A percentile compares a stretch with the other conserved stretches of the same genome.
Evolutionary conservation across 2,329 filamentous ascomycete genomes (phyloP).

Genomic region (Camillea tinctor): DNA sequence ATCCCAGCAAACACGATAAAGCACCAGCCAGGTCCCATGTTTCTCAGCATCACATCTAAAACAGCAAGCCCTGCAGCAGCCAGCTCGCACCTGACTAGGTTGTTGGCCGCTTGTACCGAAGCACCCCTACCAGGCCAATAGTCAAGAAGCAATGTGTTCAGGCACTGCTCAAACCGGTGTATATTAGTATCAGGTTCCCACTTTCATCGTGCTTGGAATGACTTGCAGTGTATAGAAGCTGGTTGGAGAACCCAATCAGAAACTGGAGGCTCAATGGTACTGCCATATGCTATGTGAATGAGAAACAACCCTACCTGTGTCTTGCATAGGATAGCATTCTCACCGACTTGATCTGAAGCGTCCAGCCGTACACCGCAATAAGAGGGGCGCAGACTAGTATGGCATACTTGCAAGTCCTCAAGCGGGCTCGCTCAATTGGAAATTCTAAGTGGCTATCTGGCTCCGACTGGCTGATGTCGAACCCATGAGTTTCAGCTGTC

Average conservation of each 20-base stretch:
- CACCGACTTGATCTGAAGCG: conserved; percentile 4
- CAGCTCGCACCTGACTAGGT: conserved; percentile 17
- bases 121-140: conserved; percentile 4
- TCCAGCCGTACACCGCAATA: conserved; percentile 12
- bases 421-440: conserved; percentile 9
- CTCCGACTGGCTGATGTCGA: not conserved
- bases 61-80: conserved; percentile 14
- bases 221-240: conserved; percentile 10
- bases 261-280: conserved; percentile 14
- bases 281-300: conserved; percentile 12
- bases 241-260: conserved; percentile 14
- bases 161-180: not conserved
- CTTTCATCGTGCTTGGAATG: not conserved
- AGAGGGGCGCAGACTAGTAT: conserved; percentile 6
- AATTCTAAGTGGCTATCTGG: conserved; percentile 2
- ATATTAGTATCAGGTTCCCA: too few relatives aligned
- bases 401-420: conserved; percentile 5
- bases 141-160: conserved; percentile 12
- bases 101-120: conserved; percentile 16
- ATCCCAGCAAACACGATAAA: conserved; percentile 12
- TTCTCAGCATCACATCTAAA: conserved; percentile 8
- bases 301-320: not conserved
- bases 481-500: not conserved
- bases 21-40: conserved; percentile 10
- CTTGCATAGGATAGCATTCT: not conserved